phyloP scores from a whole-genome alignment of 345 rosid species.

The Rhodamnia rubescens region DNA sequence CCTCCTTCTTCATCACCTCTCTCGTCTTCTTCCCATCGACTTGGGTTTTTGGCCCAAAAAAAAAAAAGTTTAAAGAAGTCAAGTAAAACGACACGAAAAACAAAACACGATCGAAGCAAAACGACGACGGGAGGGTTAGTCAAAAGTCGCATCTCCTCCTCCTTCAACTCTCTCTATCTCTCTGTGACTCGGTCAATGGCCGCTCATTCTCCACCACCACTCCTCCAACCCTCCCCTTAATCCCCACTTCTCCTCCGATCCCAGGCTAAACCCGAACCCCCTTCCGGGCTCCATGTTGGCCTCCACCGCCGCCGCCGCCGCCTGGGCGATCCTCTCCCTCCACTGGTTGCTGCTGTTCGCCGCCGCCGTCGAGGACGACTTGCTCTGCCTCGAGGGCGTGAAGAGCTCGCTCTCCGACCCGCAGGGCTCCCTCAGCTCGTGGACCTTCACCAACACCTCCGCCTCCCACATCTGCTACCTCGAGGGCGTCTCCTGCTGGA shows the following conservation, averaged over 20 bases:
- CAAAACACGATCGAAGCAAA: neutral
- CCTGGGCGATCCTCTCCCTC: neutral
- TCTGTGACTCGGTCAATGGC: neutral
- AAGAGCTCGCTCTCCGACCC: constrained; percentile 31
- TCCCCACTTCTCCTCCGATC: neutral
- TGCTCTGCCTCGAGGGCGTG: constrained; percentile 43
- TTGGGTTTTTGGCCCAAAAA: neutral
- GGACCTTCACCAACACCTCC: constrained; percentile 40
- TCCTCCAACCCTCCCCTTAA: neutral
- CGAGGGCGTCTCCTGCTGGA: constrained; percentile 53
- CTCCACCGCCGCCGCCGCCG: neutral
- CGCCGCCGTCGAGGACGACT: constrained; percentile 29
- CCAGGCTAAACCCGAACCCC: neutral
- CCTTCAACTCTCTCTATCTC: neutral
- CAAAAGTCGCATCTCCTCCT: neutral
- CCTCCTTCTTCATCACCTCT: neutral
- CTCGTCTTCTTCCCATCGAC: neutral
- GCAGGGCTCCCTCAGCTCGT: constrained; percentile 6
- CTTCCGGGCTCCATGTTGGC: neutral
- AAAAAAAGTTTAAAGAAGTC: neutral
- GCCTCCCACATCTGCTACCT: constrained; percentile 36
- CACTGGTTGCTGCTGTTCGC: neutral
- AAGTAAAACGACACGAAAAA: neutral
- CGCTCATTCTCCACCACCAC: neutral
- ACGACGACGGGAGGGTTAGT: neutral